phyloP scores from a whole-genome alignment of 2,329 filamentous ascomycete genomes.

The Phaeosphaeria sp. region DNA sequence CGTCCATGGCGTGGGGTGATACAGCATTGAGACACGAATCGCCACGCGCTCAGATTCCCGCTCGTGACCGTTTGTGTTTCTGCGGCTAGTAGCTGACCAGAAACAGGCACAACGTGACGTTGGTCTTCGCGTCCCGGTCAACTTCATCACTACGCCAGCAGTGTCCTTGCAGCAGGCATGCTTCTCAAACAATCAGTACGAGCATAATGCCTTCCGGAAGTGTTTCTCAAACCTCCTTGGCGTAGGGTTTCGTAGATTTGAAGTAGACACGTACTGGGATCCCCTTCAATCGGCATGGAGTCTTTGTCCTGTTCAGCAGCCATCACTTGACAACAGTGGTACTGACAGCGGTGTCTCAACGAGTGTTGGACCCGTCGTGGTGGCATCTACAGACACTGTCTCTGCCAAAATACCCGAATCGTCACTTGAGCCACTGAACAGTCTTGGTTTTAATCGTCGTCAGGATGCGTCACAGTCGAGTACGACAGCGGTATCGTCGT shows the following conservation, averaged over 20 bases:
- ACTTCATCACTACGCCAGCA: constrained; percentile 65
- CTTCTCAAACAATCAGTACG: constrained; percentile 62
- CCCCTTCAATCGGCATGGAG: constrained; percentile 60
- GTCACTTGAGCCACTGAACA: constrained; percentile 9
- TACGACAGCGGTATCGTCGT: constrained; percentile 1
- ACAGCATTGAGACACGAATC: neutral
- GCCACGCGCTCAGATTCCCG: neutral
- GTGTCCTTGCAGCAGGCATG: constrained; percentile 66
- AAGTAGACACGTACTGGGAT: constrained; percentile 72
- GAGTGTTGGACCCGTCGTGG: constrained; percentile 18
- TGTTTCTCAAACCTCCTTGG: constrained; percentile 70
- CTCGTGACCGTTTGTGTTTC: neutral
- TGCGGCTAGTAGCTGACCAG: constrained; percentile 12
- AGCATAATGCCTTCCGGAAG: constrained; percentile 57
- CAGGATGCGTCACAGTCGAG: constrained; percentile 14
- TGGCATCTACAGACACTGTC: constrained; percentile 22
- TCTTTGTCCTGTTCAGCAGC: constrained; percentile 66
- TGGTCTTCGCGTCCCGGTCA: constrained; percentile 65
- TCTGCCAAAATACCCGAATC: constrained; percentile 24
- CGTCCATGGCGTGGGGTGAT: neutral
- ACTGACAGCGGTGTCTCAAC: constrained; percentile 11
- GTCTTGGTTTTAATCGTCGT: constrained; percentile 11
- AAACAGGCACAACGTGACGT: constrained; percentile 68
- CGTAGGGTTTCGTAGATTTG: constrained; percentile 64
- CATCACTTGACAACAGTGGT: constrained; percentile 28